Evolutionary conservation across 116 monocot species (phyloP).

Genomic region (Iris pallida): DNA sequence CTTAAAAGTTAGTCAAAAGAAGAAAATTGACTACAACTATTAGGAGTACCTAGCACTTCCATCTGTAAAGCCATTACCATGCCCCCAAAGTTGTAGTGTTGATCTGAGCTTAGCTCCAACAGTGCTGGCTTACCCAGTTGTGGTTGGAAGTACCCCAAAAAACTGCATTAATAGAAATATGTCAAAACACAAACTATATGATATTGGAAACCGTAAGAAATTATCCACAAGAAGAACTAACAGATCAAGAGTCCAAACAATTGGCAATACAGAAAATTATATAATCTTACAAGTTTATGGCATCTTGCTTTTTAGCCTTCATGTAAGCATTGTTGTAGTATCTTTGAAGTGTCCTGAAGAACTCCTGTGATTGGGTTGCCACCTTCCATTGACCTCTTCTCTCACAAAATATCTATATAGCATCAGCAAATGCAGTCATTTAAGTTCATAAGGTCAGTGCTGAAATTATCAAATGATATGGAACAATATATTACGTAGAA

Average conservation of each 20-base stretch:
- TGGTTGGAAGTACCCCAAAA: conserved; percentile 74
- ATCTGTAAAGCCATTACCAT: conserved; percentile 22
- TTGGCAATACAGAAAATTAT: no score
- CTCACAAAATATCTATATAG: conserved; percentile 54
- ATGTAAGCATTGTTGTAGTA: conserved; percentile 69
- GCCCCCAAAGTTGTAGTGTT: conserved; percentile 32
- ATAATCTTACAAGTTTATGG: conserved; percentile 61
- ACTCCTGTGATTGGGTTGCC: conserved; percentile 53
- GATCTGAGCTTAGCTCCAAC: conserved; percentile 38
- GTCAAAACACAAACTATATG: no score
- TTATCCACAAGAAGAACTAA: no score
- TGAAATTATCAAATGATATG: no score
- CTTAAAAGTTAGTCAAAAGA: no score
- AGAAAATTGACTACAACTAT: no score
- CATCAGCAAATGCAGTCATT: no score
- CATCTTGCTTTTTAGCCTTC: conserved; percentile 63
- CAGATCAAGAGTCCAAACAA: no score
- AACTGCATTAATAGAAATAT: conserved; percentile 19
- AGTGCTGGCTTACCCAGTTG: conserved; percentile 52
- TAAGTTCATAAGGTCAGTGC: no score
- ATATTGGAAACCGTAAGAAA: no score
- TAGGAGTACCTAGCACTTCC: conserved; percentile 40
- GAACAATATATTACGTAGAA: no score
- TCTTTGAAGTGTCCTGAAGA: conserved; percentile 57
- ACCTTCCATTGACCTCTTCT: conserved; percentile 67